A percentile compares a stretch with the other conserved stretches of the same genome.
Evolutionary conservation across 2,329 filamentous ascomycete genomes (phyloP).

Genomic region (Neofusicoccum cordaticola): DNA sequence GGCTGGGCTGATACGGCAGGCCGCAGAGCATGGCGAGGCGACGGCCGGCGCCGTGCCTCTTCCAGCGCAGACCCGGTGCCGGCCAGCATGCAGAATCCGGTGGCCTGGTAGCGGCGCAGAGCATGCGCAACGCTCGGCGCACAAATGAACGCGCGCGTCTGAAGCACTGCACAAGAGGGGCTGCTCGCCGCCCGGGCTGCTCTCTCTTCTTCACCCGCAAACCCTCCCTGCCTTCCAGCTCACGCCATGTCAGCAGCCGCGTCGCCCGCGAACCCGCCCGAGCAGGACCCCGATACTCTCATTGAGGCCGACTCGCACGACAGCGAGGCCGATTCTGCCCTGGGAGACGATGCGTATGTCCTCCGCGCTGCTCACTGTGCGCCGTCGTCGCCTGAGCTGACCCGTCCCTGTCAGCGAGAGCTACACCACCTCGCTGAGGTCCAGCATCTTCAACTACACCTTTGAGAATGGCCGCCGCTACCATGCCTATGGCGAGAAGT

Average conservation of each 20-base stretch:
- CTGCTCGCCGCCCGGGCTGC: too few species aligned
- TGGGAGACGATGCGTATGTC: slow-evolving; percentile 10
- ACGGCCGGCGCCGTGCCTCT: background rate
- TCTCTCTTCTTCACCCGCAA: too few species aligned
- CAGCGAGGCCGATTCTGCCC: slow-evolving; percentile 2
- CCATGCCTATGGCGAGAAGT: slow-evolving; percentile 9
- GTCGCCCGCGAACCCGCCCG: background rate
- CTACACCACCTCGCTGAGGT: slow-evolving; percentile 17
- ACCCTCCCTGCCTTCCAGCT: too few species aligned
- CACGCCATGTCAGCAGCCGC: background rate
- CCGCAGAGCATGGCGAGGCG: background rate
- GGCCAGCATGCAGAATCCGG: background rate
- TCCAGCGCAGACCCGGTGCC: background rate
- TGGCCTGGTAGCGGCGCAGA: background rate
- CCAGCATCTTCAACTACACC: slow-evolving; percentile 29
- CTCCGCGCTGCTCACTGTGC: background rate
- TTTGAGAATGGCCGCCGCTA: slow-evolving; percentile 23
- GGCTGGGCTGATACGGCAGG: too few species aligned
- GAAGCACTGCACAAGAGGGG: background rate
- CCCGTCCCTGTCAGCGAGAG: background rate
- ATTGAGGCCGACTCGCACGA: slow-evolving; percentile 7
- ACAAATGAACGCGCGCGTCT: background rate
- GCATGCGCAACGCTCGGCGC: background rate
- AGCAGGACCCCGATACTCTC: background rate
- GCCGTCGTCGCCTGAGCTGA: background rate